These are phyloP conservation scores for Volutella citrinella DNA, from an alignment of 2,329 filamentous ascomycete species.

Conservation along the genomic window DNA sequence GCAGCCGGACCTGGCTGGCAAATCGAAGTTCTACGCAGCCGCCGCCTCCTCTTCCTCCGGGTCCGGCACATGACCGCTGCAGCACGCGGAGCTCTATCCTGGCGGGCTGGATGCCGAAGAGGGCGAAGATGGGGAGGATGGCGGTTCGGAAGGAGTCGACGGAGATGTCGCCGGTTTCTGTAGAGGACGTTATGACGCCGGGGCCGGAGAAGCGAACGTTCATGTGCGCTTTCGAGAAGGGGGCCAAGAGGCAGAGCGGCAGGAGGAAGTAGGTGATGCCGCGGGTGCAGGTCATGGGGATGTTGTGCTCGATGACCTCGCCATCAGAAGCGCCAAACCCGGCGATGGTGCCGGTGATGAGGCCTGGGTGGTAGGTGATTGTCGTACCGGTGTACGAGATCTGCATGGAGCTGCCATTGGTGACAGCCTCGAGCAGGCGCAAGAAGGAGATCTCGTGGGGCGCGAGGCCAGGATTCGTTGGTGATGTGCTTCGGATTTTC, in stretches of 20 bases:
- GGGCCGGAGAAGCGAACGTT: slow-evolving; percentile 88
- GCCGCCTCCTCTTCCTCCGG: slow-evolving; percentile 74
- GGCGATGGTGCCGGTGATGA: slow-evolving; percentile 82
- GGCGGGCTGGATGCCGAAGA: slow-evolving; percentile 78
- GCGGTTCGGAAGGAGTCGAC: slow-evolving; percentile 93
- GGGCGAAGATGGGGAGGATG: slow-evolving; percentile 82
- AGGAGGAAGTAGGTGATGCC: slow-evolving; percentile 91
- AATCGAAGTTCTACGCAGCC: slow-evolving; percentile 94
- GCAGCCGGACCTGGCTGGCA: slow-evolving; percentile 86
- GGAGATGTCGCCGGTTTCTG: slow-evolving; percentile 79
- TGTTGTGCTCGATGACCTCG: slow-evolving; percentile 76
- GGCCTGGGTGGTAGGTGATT: slow-evolving; percentile 84
- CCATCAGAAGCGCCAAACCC: slow-evolving; percentile 68
- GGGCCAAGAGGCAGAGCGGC: slow-evolving; percentile 83
- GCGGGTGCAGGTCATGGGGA: slow-evolving; percentile 73
- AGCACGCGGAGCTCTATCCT: slow-evolving; percentile 85
- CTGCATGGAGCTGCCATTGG: slow-evolving; percentile 91
- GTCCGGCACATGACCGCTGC: slow-evolving; percentile 73
- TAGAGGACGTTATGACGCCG: slow-evolving; percentile 88
- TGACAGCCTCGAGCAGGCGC: slow-evolving; percentile 88
- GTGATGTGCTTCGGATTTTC: slow-evolving; percentile 84
- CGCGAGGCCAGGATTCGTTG: slow-evolving; percentile 82
- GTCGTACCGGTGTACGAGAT: slow-evolving; percentile 96
- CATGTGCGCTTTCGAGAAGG: slow-evolving; percentile 87
- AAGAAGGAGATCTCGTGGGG: slow-evolving; percentile 94